These are phyloP conservation scores for Aspergillus unguis DNA, from an alignment of 2,329 filamentous ascomycete species.

Conservation along the genomic window DNA sequence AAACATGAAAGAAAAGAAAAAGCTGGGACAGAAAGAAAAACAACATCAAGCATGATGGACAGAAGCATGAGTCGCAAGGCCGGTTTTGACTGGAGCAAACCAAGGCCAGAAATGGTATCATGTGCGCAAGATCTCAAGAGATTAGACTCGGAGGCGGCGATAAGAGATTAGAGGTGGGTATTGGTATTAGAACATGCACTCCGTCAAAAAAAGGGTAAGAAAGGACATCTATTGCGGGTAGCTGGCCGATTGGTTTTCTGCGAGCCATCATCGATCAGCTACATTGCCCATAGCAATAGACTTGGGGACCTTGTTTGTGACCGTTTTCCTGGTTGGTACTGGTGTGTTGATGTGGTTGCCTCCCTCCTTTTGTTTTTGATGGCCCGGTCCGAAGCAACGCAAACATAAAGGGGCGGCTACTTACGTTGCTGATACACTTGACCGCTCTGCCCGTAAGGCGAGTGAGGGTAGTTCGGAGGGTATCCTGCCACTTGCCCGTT, in stretches of 20 bases:
- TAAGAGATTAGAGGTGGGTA: conserved; percentile 33
- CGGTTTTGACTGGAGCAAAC: conserved; percentile 29
- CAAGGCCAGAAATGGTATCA: conserved; percentile 38
- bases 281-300: conserved; percentile 22
- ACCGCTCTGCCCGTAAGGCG: conserved; percentile 48
- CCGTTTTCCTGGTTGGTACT: conserved; percentile 10
- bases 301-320: conserved; percentile 17
- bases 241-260: conserved; percentile 37
- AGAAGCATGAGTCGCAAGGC: conserved; percentile 27
- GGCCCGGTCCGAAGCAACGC: conserved; percentile 21
- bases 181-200: conserved; percentile 33
- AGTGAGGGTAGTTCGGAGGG: conserved; percentile 49
- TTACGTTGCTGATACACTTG: conserved; percentile 52
- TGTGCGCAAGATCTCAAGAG: conserved; percentile 29
- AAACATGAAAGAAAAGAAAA: not conserved
- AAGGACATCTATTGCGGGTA: conserved; percentile 36
- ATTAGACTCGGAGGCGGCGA: conserved; percentile 32
- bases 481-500: conserved; percentile 47
- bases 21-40: not conserved
- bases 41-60: conserved; percentile 18
- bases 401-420: conserved; percentile 32
- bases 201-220: conserved; percentile 18
- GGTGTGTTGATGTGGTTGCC: conserved; percentile 7
- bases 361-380: conserved; percentile 12
- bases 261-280: conserved; percentile 33